Evolutionary conservation across 148 eudicot species (phyloP).

Genomic region (Rheum nobile): DNA sequence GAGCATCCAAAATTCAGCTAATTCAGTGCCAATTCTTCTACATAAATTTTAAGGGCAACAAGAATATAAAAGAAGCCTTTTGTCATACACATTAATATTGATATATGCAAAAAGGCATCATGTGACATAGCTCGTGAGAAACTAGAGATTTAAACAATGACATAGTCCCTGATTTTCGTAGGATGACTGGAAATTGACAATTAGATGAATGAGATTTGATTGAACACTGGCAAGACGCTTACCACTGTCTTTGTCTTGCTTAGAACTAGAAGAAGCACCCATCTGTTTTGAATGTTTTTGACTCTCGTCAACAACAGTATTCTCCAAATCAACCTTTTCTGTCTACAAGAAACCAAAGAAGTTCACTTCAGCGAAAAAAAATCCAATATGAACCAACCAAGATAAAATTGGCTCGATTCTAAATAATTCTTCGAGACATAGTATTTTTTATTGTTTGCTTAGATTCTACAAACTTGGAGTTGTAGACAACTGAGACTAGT

Average conservation of each 20-base stretch:
- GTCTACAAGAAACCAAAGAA: slow-evolving; percentile 32
- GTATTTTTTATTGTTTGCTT: neutral
- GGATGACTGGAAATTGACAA: neutral
- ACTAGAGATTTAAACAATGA: neutral
- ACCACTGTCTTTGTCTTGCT: slow-evolving; percentile 77
- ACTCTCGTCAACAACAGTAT: slow-evolving; percentile 94
- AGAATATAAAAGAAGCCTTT: neutral
- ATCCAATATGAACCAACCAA: neutral
- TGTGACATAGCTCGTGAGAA: neutral
- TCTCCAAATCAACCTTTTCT: slow-evolving; percentile 93
- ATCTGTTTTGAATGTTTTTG: slow-evolving; percentile 62
- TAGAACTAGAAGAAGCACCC: slow-evolving; percentile 30
- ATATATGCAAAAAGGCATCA: neutral
- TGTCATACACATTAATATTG: neutral
- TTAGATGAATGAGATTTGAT: neutral
- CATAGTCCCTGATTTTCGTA: neutral
- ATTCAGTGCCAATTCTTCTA: neutral
- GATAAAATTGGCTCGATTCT: neutral
- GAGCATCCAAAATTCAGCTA: neutral
- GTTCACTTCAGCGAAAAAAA: neutral
- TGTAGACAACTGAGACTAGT: neutral
- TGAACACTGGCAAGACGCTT: slow-evolving; percentile 12
- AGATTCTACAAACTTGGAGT: neutral
- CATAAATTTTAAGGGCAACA: neutral
- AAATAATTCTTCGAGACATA: neutral